These are phyloP conservation scores for Rhizopogon rudus DNA, from an alignment of 768 basidiomycete species.

Conservation along the genomic window DNA sequence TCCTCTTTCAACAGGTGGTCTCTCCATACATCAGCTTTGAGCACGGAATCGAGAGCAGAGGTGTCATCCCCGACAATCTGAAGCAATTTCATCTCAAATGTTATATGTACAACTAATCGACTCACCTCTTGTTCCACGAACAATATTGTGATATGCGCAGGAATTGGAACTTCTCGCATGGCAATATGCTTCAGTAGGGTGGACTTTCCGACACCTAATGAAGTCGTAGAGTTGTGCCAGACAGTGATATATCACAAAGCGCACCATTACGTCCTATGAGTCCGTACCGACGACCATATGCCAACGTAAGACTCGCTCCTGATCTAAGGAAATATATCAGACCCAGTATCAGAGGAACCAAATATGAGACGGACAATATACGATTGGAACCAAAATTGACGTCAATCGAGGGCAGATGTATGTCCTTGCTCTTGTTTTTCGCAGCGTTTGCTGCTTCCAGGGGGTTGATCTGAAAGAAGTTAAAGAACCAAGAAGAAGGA, in stretches of 20 bases:
- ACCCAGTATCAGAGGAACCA: not conserved
- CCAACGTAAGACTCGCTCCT: constrained; percentile 82
- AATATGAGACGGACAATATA: constrained; percentile 58
- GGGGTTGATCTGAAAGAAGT: constrained; percentile 71
- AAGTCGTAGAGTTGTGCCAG: not conserved
- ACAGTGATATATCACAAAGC: not conserved
- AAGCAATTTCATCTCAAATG: not conserved
- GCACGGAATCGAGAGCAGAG: constrained; percentile 84
- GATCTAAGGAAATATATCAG: constrained; percentile 41
- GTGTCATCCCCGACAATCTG: constrained; percentile 95
- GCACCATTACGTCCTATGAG: constrained; percentile 84
- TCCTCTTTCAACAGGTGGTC: constrained; percentile 90
- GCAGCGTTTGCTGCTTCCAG: constrained; percentile 70
- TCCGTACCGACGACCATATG: constrained; percentile 87
- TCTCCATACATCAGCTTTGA: constrained; percentile 99
- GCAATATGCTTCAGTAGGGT: constrained; percentile 93
- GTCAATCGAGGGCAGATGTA: constrained; percentile 92
- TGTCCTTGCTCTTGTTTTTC: constrained; percentile 97
- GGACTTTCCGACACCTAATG: constrained; percentile 87
- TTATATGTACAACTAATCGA: not conserved
- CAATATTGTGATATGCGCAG: constrained; percentile 91
- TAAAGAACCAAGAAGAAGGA: not conserved
- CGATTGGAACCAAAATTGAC: constrained; percentile 95
- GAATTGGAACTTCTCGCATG: constrained; percentile 90
- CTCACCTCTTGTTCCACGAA: constrained; percentile 97